Conservation (phyloP, 2,329 filamentous ascomycete genomes). For the Penicillium polonicum region DNA sequence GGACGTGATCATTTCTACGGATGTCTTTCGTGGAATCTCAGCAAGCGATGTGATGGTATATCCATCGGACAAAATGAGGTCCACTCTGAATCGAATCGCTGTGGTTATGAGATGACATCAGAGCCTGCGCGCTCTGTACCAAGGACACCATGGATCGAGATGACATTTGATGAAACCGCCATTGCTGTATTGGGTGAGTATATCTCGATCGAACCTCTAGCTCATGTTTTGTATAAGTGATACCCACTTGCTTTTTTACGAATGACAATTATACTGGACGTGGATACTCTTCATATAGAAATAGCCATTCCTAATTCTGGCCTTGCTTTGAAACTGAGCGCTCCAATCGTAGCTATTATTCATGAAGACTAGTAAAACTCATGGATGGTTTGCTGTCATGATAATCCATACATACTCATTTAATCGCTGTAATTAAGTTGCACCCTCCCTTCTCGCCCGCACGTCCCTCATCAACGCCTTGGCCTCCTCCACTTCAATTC, state of each 20-base stretch:
- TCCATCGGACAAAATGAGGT: neutral
- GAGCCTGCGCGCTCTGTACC: neutral
- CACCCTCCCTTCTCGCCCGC: constrained; percentile 66
- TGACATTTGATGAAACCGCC: constrained; percentile 31
- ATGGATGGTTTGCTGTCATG: neutral
- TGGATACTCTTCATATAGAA: neutral
- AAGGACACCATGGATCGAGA: constrained; percentile 16
- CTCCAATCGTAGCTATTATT: constrained; percentile 2
- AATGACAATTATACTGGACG: neutral
- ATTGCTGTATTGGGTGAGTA: constrained; percentile 21
- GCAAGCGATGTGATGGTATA: neutral
- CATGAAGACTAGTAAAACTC: neutral
- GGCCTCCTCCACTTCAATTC: constrained; percentile 93
- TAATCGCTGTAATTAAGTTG: constrained; percentile 2
- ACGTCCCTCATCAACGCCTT: constrained; percentile 90
- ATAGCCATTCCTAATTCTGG: neutral
- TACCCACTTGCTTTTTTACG: neutral
- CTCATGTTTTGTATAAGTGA: constrained; percentile 1
- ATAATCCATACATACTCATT: neutral
- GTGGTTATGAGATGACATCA: neutral
- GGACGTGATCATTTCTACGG: constrained; percentile 34
- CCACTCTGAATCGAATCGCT: neutral
- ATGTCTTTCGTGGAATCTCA: constrained; percentile 25
- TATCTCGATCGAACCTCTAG: constrained; percentile 7
- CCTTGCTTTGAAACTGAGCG: neutral